Evolutionary conservation across 352 stramenopile genomes (phyloP).

Genomic region (Phytophthora gonapodyides): DNA sequence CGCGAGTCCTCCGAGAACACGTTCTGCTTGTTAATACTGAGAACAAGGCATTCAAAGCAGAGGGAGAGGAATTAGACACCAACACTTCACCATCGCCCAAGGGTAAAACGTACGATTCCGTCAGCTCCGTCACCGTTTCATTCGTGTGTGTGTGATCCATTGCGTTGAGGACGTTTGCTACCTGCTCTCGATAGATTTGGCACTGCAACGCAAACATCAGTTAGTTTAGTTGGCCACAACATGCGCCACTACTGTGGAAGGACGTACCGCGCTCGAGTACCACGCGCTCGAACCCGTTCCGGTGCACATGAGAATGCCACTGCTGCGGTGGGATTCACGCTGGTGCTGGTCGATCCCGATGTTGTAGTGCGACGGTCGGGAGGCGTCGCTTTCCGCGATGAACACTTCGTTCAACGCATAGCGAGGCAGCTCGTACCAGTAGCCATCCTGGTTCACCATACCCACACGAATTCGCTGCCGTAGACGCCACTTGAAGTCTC

Average conservation of each 20-base stretch:
- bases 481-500: slow-evolving; percentile 81
- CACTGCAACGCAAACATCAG: slow-evolving; percentile 45
- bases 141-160: slow-evolving; percentile 91
- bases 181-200: slow-evolving; percentile 87
- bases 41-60: slow-evolving; percentile 6
- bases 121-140: slow-evolving; percentile 87
- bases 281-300: slow-evolving; percentile 88
- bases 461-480: slow-evolving; percentile 85
- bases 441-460: slow-evolving; percentile 90
- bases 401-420: slow-evolving; percentile 91
- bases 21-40: slow-evolving; percentile 87
- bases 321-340: slow-evolving; percentile 87
- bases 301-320: slow-evolving; percentile 88
- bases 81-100: neutral
- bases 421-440: slow-evolving; percentile 85
- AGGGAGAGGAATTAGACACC: slow-evolving; percentile 7
- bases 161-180: slow-evolving; percentile 77
- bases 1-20: slow-evolving; percentile 83
- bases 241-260: too few relatives aligned
- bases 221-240: slow-evolving; percentile 2
- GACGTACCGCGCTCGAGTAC: slow-evolving; percentile 85
- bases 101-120: slow-evolving; percentile 65
- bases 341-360: slow-evolving; percentile 90
- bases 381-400: slow-evolving; percentile 87
- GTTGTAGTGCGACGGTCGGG: slow-evolving; percentile 86